Evolutionary conservation across 208 protist genomes (phyloP), one percentile per base, ranked within the genome.

Genomic region (Trypanosoma mega): DNA sequence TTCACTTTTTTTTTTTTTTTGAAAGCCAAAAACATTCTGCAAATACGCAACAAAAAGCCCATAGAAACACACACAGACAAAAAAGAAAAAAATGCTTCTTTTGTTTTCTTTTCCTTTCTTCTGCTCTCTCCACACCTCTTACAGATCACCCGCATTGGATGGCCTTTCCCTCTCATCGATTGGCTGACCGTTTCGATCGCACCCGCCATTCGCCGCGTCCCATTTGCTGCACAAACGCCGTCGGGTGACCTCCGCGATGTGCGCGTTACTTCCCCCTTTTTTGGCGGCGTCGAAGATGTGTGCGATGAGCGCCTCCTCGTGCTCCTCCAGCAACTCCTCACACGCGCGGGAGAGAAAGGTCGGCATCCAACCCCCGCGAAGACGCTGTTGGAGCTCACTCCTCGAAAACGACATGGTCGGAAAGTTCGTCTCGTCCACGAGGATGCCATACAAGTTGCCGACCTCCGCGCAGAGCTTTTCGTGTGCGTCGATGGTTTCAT

Each of bases 291-390:
- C 12, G 34, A 39, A 39, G 34, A 39, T 39, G 12, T 6, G 8
- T 12, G 8, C 12, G 31, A 34, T 45, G 6, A 68, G 20, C 8
- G 24, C 27, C 6, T 63, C 64, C 56, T 64, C 64, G 9, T 54
- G 9, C 16, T 58, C 46, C n/a, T 64, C 56, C 1, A 71, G n/a
- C 2, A 71, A 31, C 20, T 64, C 56, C 39, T 71, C 64, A 37
- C 64, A 71, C 0, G 64, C 63, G 30, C 49, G 48, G n/a, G 56
- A 11, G 20, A 71, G 56, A 53, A 71, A 71, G 7, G 14, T 53
- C 18, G 48, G 48, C 37, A 71, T 71, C 64, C 64, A 71, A 16
- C 5, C 0, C 1, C 56, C 64, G 16, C 26, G 37, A 1, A 64
- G 36, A 16, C 47, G 54, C 7, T 30, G 1, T 7, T 63, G 30